A percentile compares a stretch with the other conserved stretches of the same genome.
Evolutionary conservation across 352 stramenopile genomes (phyloP).

Genomic region (Phytophthora quininea): DNA sequence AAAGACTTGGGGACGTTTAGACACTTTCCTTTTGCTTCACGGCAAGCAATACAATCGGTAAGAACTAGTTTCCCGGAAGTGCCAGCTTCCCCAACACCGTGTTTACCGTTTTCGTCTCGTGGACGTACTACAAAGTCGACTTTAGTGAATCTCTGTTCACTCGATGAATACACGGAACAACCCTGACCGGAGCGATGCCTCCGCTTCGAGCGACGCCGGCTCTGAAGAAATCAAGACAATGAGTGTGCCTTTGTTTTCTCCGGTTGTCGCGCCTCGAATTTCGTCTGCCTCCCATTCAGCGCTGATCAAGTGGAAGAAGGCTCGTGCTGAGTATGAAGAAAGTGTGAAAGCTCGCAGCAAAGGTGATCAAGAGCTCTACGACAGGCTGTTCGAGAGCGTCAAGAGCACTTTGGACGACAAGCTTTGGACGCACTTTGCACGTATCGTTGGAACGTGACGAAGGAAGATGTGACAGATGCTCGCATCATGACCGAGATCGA

Average conservation of each 20-base stretch:
- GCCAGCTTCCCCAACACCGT: slow-evolving; percentile 21
- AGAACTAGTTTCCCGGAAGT: slow-evolving; percentile 10
- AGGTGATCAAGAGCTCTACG: slow-evolving; percentile 1
- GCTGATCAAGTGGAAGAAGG: slow-evolving; percentile 10
- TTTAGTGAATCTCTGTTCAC: slow-evolving; percentile 22
- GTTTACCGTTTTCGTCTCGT: slow-evolving; percentile 15
- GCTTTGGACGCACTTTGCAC: slow-evolving; percentile 3
- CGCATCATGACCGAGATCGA: slow-evolving; percentile 5
- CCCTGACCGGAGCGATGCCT: not conserved
- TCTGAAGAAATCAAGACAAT: not conserved
- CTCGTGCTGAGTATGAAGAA: slow-evolving; percentile 13
- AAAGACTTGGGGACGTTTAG: not conserved
- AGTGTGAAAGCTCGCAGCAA: slow-evolving; percentile 13
- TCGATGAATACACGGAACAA: slow-evolving; percentile 10
- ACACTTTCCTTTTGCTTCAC: slow-evolving; percentile 11
- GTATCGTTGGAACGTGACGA: slow-evolving; percentile 8
- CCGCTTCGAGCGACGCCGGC: not conserved
- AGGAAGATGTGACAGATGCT: slow-evolving; percentile 6
- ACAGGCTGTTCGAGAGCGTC: not conserved
- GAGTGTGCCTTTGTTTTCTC: slow-evolving; percentile 11
- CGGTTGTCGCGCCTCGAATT: slow-evolving; percentile 13
- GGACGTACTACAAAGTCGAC: slow-evolving; percentile 28
- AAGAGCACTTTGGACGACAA: slow-evolving; percentile 16
- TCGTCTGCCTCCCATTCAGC: slow-evolving; percentile 7
- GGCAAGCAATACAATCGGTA: slow-evolving; percentile 18